A percentile compares a stretch with the other conserved stretches of the same genome.
Evolutionary conservation across 1,139 yeast species (phyloP).

Genomic region (Yamadazyma sp.): DNA sequence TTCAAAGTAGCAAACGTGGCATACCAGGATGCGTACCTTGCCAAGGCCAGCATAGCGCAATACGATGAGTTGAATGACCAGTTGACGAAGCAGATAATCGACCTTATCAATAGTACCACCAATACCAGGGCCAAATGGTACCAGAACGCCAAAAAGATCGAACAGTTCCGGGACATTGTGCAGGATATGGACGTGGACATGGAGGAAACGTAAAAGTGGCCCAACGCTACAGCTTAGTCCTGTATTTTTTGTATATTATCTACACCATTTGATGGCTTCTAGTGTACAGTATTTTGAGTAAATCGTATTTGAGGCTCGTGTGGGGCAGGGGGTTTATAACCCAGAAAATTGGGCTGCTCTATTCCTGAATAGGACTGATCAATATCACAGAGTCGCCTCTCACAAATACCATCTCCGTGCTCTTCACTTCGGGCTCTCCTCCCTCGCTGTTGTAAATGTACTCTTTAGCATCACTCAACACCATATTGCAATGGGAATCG

Average conservation of each 20-base stretch:
- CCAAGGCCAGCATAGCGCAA: conserved; percentile 23
- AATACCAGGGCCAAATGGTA: conserved; percentile 37
- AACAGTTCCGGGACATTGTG: conserved; percentile 23
- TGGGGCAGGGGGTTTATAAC: not conserved
- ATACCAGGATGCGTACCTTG: conserved; percentile 17
- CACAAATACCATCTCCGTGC: conserved; percentile 87
- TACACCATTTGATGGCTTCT: not conserved
- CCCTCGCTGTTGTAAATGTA: conserved; percentile 63
- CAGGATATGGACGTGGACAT: conserved; percentile 12
- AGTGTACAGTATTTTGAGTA: conserved; percentile 9
- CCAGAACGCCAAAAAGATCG: conserved; percentile 33
- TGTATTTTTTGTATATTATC: not conserved
- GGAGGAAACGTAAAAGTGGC: conserved; percentile 5
- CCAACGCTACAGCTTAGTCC: not conserved
- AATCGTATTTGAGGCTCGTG: not conserved
- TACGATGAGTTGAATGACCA: conserved; percentile 33
- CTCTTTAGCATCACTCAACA: conserved; percentile 89
- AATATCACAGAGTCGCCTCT: conserved; percentile 94
- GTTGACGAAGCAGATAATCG: conserved; percentile 26
- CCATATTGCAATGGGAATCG: conserved; percentile 96
- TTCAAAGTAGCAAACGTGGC: conserved; percentile 17
- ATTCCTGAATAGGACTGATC: conserved; percentile 46
- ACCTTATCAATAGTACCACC: conserved; percentile 30
- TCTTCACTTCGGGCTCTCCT: conserved; percentile 50
- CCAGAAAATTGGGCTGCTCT: too few relatives aligned